Percentiles rank a stretch among this genome's conserved stretches.
Conservation (phyloP, 108 stramenopile genomes). For the Conticribra guillardii region DNA sequence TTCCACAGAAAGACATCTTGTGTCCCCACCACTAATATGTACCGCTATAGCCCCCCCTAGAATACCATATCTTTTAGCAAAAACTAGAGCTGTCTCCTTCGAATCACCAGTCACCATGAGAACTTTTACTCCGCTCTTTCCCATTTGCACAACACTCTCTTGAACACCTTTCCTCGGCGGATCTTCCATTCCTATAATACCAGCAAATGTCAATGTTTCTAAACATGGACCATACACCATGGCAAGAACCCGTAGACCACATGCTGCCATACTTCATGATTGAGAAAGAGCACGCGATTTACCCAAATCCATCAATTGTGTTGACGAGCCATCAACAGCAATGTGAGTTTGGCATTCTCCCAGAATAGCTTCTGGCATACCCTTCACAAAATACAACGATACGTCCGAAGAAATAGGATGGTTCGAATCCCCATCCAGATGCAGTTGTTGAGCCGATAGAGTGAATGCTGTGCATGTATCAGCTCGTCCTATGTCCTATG, state of each 20-base stretch:
- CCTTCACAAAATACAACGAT: slow-evolving; percentile 91
- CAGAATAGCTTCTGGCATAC: slow-evolving; percentile 91
- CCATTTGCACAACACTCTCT: slow-evolving; percentile 77
- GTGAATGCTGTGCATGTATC: slow-evolving; percentile 76
- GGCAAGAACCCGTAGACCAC: slow-evolving; percentile 91
- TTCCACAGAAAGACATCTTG: slow-evolving; percentile 27
- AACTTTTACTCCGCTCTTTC: slow-evolving; percentile 85
- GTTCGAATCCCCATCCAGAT: slow-evolving; percentile 7
- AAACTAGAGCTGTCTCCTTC: slow-evolving; percentile 93
- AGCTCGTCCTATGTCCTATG: slow-evolving; percentile 67
- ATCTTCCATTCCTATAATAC: slow-evolving; percentile 93
- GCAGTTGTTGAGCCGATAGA: slow-evolving; percentile 42
- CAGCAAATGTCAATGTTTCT: slow-evolving; percentile 83
- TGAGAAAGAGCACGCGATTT: slow-evolving; percentile 55
- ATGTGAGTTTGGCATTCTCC: slow-evolving; percentile 73
- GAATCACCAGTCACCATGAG: slow-evolving; percentile 98
- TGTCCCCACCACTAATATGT: neutral
- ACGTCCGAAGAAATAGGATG: slow-evolving; percentile 50
- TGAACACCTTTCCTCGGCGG: slow-evolving; percentile 92
- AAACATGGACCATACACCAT: slow-evolving; percentile 77
- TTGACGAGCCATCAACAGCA: slow-evolving; percentile 57
- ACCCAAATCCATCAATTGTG: slow-evolving; percentile 58
- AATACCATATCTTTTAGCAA: slow-evolving; percentile 89
- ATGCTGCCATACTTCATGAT: slow-evolving; percentile 77
- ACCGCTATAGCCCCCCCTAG: slow-evolving; percentile 42